Conservation (phyloP, 73 alveolate genomes). For the Tetrahymena malaccensis region DNA sequence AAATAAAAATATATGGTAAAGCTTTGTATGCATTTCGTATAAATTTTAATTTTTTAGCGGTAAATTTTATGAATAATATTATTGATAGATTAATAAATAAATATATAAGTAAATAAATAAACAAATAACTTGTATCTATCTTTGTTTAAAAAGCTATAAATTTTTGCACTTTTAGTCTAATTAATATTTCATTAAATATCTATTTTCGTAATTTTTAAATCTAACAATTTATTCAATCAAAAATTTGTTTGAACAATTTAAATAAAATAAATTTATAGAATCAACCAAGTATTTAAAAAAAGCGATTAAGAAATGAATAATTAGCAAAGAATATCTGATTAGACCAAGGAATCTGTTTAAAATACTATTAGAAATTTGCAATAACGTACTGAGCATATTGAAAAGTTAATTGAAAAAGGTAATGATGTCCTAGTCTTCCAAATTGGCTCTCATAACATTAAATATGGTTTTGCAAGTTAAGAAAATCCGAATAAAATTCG, state of each 20-base stretch:
- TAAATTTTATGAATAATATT: neutral
- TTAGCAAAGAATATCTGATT: neutral
- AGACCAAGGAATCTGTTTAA: conserved; percentile 4
- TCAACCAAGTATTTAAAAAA: neutral
- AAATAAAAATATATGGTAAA: neutral
- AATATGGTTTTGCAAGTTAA: conserved; percentile 25
- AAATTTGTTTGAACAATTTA: neutral
- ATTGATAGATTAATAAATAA: neutral
- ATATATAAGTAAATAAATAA: neutral
- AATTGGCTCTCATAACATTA: conserved; percentile 34
- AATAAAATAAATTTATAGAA: too few species aligned
- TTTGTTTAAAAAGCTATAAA: too few species aligned
- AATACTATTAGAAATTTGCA: conserved; percentile 23
- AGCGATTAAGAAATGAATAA: neutral
- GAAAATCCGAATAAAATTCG: neutral
- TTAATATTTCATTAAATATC: neutral
- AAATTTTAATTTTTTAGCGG: neutral
- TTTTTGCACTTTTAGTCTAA: neutral
- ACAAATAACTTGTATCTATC: too few species aligned
- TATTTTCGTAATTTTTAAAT: too few species aligned
- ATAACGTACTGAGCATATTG: conserved; percentile 22
- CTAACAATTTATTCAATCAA: neutral
- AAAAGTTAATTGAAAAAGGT: conserved; percentile 27
- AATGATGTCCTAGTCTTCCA: conserved; percentile 15
- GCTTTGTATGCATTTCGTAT: neutral